Percentiles rank a stretch among this genome's conserved stretches.
phyloP scores from a whole-genome alignment of 441 rosid genomes.

The Heliophila coronopifolia region DNA sequence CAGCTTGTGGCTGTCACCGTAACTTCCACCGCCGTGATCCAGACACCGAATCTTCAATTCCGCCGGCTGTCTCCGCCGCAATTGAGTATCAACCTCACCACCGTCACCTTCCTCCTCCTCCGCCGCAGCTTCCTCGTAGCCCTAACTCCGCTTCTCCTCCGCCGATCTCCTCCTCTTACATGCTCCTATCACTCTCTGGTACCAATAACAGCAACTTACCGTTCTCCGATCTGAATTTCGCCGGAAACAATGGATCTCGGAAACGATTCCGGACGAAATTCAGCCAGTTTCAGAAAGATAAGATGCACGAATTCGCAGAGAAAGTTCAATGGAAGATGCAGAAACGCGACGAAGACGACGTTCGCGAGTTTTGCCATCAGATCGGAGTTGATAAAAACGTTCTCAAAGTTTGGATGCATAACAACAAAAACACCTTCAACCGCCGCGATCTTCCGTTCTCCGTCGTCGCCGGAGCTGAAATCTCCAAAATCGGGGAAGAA shows the following conservation, averaged over 20 bases:
- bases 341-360: constrained; percentile 67
- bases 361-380: constrained; percentile 54
- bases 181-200: constrained; percentile 76
- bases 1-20: constrained; percentile 94
- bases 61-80: constrained; percentile 23
- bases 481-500: constrained; percentile 30
- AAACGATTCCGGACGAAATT: constrained; percentile 81
- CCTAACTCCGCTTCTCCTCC: constrained; percentile 93
- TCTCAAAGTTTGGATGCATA: constrained; percentile 92
- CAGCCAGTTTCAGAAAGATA: constrained; percentile 73
- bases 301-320: constrained; percentile 70
- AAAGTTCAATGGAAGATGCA: constrained; percentile 84
- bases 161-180: constrained; percentile 87
- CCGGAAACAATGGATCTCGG: constrained; percentile 27
- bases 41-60: constrained; percentile 29
- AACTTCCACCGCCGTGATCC: constrained; percentile 90
- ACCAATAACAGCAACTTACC: constrained; percentile 27
- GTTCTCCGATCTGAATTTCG: constrained; percentile 23
- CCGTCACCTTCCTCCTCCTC: constrained; percentile 47
- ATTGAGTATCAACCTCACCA: constrained; percentile 55
- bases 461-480: constrained; percentile 15
- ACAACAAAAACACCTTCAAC: constrained; percentile 65
- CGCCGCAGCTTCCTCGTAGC: constrained; percentile 37
- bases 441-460: constrained; percentile 45
- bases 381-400: constrained; percentile 64